Conservation (phyloP, 2,329 filamentous ascomycete species). For the Orbilia blumenaviensis region DNA sequence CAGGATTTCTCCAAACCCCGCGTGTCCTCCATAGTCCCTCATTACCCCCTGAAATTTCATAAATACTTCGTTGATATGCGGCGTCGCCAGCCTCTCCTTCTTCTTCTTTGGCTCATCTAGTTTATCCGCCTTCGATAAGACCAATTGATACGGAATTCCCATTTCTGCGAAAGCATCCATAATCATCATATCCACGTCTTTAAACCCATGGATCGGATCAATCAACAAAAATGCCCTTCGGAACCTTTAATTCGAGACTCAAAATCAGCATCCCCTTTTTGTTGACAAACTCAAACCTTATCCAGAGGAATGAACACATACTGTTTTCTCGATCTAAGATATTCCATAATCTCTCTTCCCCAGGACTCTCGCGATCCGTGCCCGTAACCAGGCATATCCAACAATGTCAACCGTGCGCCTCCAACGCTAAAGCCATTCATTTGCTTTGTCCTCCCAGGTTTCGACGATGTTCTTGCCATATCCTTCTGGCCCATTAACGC, state of each 20-base stretch:
- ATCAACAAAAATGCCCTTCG: conserved; percentile 72
- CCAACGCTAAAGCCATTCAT: conserved; percentile 74
- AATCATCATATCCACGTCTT: conserved; percentile 69
- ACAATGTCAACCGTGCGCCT: conserved; percentile 66
- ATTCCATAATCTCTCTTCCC: conserved; percentile 75
- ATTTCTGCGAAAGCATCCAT: conserved; percentile 67
- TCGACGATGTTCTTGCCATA: conserved; percentile 68
- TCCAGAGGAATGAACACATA: conserved; percentile 55
- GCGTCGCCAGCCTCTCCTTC: conserved; percentile 58
- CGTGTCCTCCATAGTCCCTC: conserved; percentile 60
- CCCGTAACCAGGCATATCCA: conserved; percentile 79
- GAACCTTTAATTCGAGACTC: conserved; percentile 61
- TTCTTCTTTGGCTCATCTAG: conserved; percentile 59
- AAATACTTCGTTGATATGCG: conserved; percentile 59
- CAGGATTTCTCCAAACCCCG: conserved; percentile 69
- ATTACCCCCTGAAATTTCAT: conserved; percentile 61
- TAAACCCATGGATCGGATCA: conserved; percentile 71
- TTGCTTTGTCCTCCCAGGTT: conserved; percentile 70
- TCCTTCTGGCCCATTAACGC: conserved; percentile 66
- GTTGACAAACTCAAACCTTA: not conserved
- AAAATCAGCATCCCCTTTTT: not conserved
- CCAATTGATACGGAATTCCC: conserved; percentile 71
- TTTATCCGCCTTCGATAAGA: conserved; percentile 74
- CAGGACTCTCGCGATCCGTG: conserved; percentile 70
- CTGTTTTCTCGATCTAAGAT: conserved; percentile 70